Base-by-base conservation (phyloP, 108 stramenopile species). In the Pseudonitzschia pungens region DNA sequence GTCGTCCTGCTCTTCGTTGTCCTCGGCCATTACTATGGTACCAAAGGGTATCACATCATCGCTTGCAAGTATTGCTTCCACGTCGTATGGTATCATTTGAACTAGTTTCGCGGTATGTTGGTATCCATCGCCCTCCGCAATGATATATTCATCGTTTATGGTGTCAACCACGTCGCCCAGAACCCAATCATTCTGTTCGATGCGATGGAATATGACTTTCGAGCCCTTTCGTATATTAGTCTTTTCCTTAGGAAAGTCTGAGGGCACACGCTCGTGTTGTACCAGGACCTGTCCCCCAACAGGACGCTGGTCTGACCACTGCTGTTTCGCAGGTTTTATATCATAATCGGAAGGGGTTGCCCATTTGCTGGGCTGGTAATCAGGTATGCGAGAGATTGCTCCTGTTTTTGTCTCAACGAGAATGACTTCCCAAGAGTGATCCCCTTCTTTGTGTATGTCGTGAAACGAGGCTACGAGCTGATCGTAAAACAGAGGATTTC, bases 301-400 rank as follows among this genome's bases (percentile, higher is more conserved):
- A 3, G 60, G 60, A 14, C 32, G 32, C 31, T 62, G 60, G 26
- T 62, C 60, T 3, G 60, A 62, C 29, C 32, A 62, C n/a, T 62
- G 60, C 5, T 20, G n/a, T 33, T 33, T 7, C 9, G 60, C 60
- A 0, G 60, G 60, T 40, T 62, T 4, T 16, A 62, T 40, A 20
- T 62, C 60, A 15, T 62, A 62, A n/a, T 62, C 60, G 32, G 60
- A 62, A 31, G 60, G 60, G 32, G 60, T 62, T 33, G 60, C 60
- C 60, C 60, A 62, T 15, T 62, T 62, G 60, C 60, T 62, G 7
- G 60, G 60, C n/a, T 62, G 60, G 36, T 62, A 62, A 42, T 62
- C 60, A 40, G 60, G 60, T 40, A 62, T 62, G n/a, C 40, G 60
- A n/a, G 60, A 33, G 14, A 62, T 62, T 21, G 36, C 60, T 40